Evolutionary conservation across 306 rosid genomes (phyloP).

Genomic region (Cucumis melo): DNA sequence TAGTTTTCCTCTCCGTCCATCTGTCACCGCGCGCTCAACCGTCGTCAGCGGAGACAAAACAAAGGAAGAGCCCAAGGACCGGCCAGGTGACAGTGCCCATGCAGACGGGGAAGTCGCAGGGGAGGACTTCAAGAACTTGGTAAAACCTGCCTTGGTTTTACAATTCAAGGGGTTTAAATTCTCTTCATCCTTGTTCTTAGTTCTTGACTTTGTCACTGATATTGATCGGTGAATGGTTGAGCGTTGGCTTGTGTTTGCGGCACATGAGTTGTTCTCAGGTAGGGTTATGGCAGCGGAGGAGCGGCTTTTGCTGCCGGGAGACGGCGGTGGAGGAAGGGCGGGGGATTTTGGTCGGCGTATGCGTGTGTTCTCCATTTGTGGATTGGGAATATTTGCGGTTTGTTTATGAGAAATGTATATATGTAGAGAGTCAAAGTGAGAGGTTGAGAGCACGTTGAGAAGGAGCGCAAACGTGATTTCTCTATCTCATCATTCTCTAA

Average conservation of each 20-base stretch:
- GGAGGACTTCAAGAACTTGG: background rate
- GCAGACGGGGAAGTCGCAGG: constrained; percentile 33
- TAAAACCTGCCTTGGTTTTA: background rate
- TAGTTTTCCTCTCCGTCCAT: constrained; percentile 1
- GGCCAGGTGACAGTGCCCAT: constrained; percentile 74
- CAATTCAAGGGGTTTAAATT: constrained; percentile 1
- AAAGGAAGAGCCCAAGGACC: constrained; percentile 18
- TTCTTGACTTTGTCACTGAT: background rate
- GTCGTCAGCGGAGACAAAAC: background rate
- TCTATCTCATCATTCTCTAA: background rate
- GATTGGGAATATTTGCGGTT: background rate
- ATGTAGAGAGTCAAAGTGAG: background rate
- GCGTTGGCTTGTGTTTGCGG: background rate
- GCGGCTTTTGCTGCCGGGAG: constrained; percentile 3
- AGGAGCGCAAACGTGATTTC: background rate
- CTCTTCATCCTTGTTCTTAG: constrained; percentile 1
- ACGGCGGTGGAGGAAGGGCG: background rate
- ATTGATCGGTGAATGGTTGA: background rate
- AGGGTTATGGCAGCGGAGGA: background rate
- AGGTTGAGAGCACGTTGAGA: constrained; percentile 1
- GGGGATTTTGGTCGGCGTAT: background rate
- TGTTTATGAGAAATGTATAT: background rate
- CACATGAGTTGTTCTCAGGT: background rate
- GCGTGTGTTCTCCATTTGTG: background rate
- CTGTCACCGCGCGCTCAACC: background rate